phyloP scores from a whole-genome alignment of 208 protist genomes.

The Trypanosoma lewisi region DNA sequence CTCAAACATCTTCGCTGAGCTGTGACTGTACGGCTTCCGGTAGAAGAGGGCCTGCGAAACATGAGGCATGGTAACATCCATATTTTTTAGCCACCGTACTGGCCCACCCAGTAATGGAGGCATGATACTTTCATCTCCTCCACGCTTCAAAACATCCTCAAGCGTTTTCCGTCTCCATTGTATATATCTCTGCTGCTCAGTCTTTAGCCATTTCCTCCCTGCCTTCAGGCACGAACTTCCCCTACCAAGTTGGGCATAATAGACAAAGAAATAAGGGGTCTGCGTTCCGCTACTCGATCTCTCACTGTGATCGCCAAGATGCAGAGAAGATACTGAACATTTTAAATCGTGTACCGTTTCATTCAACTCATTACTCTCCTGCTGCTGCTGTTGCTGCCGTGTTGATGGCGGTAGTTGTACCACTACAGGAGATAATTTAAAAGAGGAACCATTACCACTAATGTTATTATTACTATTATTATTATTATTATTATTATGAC shows the following conservation, averaged over 20 bases:
- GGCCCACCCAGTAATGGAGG: slow-evolving; percentile 38
- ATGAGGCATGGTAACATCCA: slow-evolving; percentile 10
- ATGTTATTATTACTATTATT: too few relatives aligned
- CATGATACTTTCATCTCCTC: background rate
- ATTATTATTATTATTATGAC: too few relatives aligned
- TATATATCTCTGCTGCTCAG: slow-evolving; percentile 41
- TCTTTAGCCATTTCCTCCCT: slow-evolving; percentile 47
- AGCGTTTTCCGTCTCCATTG: slow-evolving; percentile 31
- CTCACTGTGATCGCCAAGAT: too few relatives aligned
- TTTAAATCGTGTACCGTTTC: too few relatives aligned
- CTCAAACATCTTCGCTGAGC: slow-evolving; percentile 55
- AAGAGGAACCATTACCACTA: too few relatives aligned
- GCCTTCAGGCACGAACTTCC: slow-evolving; percentile 43
- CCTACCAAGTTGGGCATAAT: slow-evolving; percentile 60
- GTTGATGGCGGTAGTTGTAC: too few relatives aligned
- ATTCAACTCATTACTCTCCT: too few relatives aligned
- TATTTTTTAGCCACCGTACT: slow-evolving; percentile 50
- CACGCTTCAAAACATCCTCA: slow-evolving; percentile 24
- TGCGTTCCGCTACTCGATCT: background rate
- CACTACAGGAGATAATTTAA: too few relatives aligned
- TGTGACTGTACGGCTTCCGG: slow-evolving; percentile 33
- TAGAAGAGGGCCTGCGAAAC: background rate
- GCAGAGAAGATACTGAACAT: too few relatives aligned
- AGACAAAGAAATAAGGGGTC: slow-evolving; percentile 44
- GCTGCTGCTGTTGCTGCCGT: too few relatives aligned